A percentile compares a stretch with the other conserved stretches of the same genome.
Conservation (phyloP, 169 alveolate species). For the Plasmodium inui region DNA sequence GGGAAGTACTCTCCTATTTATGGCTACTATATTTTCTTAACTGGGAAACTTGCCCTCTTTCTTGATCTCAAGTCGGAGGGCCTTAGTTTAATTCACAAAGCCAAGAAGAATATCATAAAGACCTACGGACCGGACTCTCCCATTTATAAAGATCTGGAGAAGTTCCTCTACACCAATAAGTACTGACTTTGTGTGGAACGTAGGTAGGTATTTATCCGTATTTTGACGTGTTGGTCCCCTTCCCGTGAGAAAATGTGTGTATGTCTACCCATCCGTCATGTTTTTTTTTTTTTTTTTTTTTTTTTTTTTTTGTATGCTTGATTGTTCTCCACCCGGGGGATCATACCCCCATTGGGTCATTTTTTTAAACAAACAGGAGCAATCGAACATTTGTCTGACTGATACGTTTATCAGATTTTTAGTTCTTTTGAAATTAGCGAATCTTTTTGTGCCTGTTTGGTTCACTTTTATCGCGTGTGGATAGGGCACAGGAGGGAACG, state of each 20-base stretch:
- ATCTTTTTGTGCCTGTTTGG: background rate
- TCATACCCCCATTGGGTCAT: background rate
- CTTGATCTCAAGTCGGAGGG: conserved; percentile 63
- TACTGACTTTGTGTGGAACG: background rate
- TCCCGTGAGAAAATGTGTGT: background rate
- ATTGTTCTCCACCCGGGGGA: background rate
- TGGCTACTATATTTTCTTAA: conserved; percentile 61
- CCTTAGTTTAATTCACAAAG: conserved; percentile 37
- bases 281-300: background rate
- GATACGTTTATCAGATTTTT: background rate
- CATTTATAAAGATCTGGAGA: conserved; percentile 54
- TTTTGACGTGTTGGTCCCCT: background rate
- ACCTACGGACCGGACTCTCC: conserved; percentile 70
- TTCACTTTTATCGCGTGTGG: background rate
- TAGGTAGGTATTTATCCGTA: background rate
- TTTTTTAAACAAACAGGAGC: background rate
- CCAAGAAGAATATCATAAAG: conserved; percentile 59
- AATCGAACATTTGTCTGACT: background rate
- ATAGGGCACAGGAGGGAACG: background rate
- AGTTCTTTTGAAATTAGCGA: background rate
- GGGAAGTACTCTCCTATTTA: conserved; percentile 65
- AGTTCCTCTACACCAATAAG: conserved; percentile 59
- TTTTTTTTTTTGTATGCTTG: background rate
- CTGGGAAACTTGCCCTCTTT: conserved; percentile 65
- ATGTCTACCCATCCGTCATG: background rate